Base-by-base conservation (phyloP, 2,329 filamentous ascomycete genomes). In the Ascochyta pisi region DNA sequence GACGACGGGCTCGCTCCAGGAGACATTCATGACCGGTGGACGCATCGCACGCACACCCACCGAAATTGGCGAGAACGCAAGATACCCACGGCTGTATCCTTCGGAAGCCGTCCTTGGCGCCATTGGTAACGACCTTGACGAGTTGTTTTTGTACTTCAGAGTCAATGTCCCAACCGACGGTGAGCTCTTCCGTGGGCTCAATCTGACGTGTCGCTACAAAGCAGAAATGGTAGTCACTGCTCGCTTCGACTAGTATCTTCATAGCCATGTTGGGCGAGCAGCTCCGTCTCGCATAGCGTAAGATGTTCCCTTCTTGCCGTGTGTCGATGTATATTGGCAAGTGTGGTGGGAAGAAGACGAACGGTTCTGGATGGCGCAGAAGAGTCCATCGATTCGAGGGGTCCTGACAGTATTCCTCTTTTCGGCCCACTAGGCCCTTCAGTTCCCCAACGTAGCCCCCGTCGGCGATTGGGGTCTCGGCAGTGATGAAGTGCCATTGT, bases 261-360 rank as follows among this genome's bases (percentile, higher is more conserved):
- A 98, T 81, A 29, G 85, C 84, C n/a, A 95, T 86, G 69, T 98
- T 99, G 1, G 95, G 91, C 58, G 86, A 87, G 78, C 95, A 99
- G 68, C 95, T 98, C 63, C 94, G 86, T 53, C 95, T 87, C n/a
- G 96, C 87, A 71, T 95, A 97, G 40, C 95, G 90, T 54, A 95
- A 87, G 33, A 87, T 80, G 4, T 91, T 96, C 22, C 94, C 95
- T 78, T 96, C 92, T 72, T 86, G 86, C 57, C 95, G 85, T 9
- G 93, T 95, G 75, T 97, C 95, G 68, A 99, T 95, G 77, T 93
- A 96, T 12, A 99, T 84, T 0, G 94, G 94, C 8, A 98, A 85
- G 55, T 88, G 84, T 1, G 92, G 91, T 68, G 96, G 93, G 76
- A 98, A 82, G 73, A 83, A 83, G 43, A 83, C 81, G 61, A 83